Percentiles rank a stretch among this genome's conserved stretches.
phyloP scores from a whole-genome alignment of 2,329 filamentous ascomycete genomes.

The Nemania bipapillata region DNA sequence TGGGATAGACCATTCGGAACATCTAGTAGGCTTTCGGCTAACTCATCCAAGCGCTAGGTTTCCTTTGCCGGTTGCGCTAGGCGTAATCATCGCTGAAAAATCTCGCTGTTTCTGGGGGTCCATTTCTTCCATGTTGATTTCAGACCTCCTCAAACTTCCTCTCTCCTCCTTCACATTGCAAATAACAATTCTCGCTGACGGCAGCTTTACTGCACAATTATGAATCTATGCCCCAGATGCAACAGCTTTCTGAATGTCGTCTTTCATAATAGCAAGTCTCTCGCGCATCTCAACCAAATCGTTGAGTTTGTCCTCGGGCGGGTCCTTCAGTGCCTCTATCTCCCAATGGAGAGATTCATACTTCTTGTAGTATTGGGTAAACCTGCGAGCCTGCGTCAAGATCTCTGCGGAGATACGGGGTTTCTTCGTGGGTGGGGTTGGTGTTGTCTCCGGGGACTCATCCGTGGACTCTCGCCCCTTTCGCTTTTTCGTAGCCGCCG shows the following conservation, averaged over 20 bases:
- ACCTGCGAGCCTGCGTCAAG: slow-evolving; percentile 64
- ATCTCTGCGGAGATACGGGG: slow-evolving; percentile 60
- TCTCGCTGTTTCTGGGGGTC: not conserved
- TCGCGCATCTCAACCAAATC: slow-evolving; percentile 66
- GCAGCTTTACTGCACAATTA: too few relatives aligned
- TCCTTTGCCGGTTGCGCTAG: not conserved
- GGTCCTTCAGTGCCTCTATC: slow-evolving; percentile 62
- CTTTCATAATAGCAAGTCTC: slow-evolving; percentile 67
- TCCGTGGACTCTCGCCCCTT: slow-evolving; percentile 51
- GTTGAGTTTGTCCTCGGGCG: slow-evolving; percentile 62
- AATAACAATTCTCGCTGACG: not conserved
- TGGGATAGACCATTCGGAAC: not conserved
- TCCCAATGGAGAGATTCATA: slow-evolving; percentile 69
- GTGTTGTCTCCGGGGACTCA: slow-evolving; percentile 47
- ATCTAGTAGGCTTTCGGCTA: not conserved
- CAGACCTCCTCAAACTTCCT: not conserved
- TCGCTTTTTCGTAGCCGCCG: slow-evolving; percentile 56
- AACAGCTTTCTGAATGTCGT: slow-evolving; percentile 64
- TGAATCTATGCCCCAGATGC: slow-evolving; percentile 45
- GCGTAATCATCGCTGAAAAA: not conserved
- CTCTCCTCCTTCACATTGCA: not conserved
- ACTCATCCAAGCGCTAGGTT: not conserved
- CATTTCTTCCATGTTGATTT: not conserved
- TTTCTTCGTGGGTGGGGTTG: slow-evolving; percentile 51
- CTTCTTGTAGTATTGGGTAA: slow-evolving; percentile 66